Evolutionary conservation across 352 stramenopile species (phyloP).

Genomic region (Globisporangium barbulae): DNA sequence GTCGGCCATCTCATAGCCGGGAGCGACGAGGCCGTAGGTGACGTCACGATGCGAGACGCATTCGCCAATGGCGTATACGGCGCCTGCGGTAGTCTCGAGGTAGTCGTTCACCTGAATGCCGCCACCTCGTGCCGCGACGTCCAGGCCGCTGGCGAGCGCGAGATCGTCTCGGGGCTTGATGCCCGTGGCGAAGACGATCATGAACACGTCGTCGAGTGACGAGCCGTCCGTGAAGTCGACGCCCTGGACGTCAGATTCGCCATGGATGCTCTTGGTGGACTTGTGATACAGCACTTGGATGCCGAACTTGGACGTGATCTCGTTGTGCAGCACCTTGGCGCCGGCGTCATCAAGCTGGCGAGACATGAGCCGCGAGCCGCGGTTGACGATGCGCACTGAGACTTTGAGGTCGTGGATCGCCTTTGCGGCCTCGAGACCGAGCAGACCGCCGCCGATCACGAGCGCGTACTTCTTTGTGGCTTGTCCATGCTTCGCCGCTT

Average conservation of each 20-base stretch:
- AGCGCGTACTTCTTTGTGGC: conserved; percentile 37
- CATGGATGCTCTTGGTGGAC: conserved; percentile 63
- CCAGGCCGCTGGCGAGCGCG: conserved; percentile 53
- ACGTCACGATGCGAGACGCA: conserved; percentile 88
- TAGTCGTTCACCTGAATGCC: conserved; percentile 91
- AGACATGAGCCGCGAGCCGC: conserved; percentile 90
- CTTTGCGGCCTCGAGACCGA: conserved; percentile 86
- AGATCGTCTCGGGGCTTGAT: conserved; percentile 93
- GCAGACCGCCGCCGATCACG: conserved; percentile 74
- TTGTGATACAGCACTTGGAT: conserved; percentile 89
- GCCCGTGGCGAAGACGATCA: conserved; percentile 89
- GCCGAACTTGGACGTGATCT: conserved; percentile 83
- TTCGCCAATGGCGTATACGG: conserved; percentile 90
- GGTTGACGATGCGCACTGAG: conserved; percentile 89
- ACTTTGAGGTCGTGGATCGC: conserved; percentile 90
- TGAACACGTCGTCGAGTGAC: conserved; percentile 80
- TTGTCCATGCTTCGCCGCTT: neutral
- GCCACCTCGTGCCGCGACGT: conserved; percentile 61
- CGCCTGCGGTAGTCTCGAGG: conserved; percentile 66
- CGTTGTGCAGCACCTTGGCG: conserved; percentile 84
- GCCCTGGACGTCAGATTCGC: conserved; percentile 51
- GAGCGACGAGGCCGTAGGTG: conserved; percentile 92
- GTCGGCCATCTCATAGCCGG: conserved; percentile 90
- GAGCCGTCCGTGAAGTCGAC: conserved; percentile 85
- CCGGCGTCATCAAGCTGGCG: conserved; percentile 91